Evolutionary conservation across 441 rosid genomes (phyloP).

Genomic region (Brassica balearica): DNA sequence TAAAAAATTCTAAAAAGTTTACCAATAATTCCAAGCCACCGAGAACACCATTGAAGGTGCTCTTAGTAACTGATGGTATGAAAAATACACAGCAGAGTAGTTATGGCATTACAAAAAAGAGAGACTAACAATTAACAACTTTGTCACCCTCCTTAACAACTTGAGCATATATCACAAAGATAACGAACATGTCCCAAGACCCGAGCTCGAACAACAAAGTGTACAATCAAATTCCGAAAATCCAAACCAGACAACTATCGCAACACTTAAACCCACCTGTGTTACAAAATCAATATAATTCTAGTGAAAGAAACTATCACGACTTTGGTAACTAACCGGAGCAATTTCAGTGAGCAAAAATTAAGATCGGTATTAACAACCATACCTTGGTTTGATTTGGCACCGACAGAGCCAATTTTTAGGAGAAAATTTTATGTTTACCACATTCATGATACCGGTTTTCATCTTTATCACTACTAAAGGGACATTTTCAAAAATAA

Average conservation of each 20-base stretch:
- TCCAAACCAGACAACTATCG: constrained; percentile 14
- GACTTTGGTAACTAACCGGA: constrained; percentile 29
- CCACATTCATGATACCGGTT: no score
- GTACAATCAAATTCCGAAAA: constrained; percentile 24
- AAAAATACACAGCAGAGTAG: background rate
- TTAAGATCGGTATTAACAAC: background rate
- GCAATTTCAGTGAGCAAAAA: no score
- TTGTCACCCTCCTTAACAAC: constrained; percentile 33
- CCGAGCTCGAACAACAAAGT: constrained; percentile 7
- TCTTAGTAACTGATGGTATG: background rate
- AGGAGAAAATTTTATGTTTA: no score
- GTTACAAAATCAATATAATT: constrained; percentile 31
- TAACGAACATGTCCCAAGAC: constrained; percentile 25
- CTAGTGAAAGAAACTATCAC: constrained; percentile 33
- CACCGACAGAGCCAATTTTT: constrained; percentile 25
- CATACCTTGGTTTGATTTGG: constrained; percentile 26
- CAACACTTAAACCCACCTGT: background rate
- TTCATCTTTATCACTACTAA: no score
- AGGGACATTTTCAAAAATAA: no score
- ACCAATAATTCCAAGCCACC: no score
- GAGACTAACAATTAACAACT: background rate
- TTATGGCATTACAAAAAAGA: constrained; percentile 16
- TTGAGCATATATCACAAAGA: constrained; percentile 29
- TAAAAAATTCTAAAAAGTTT: no score
- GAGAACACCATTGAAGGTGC: no score